phyloP scores from a whole-genome alignment of 2,329 filamentous ascomycete species.

The Colletotrichum phormii region DNA sequence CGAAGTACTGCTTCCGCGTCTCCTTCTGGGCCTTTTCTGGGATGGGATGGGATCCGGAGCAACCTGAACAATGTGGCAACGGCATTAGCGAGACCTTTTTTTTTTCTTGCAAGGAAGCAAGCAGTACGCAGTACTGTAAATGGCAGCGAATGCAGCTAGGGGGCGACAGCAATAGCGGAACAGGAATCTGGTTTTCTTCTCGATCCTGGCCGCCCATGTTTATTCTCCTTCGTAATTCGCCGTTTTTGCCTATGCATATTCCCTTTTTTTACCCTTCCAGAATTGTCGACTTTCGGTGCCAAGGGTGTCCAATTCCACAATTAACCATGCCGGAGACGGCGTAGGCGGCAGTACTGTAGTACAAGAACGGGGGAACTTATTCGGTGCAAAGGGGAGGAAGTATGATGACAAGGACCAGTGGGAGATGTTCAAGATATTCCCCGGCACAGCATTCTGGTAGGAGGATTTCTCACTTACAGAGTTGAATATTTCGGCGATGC shows the following conservation, averaged over 20 bases:
- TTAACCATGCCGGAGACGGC: slow-evolving; percentile 10
- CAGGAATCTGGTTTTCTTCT: background rate
- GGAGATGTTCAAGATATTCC: background rate
- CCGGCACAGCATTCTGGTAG: background rate
- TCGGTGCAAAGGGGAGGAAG: slow-evolving; percentile 6
- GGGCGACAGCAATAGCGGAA: background rate
- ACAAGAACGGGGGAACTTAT: slow-evolving; percentile 12
- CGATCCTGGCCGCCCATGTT: background rate
- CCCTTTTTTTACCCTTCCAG: background rate
- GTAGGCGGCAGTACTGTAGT: background rate
- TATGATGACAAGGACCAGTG: background rate
- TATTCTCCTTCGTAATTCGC: background rate
- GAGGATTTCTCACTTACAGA: slow-evolving; percentile 21
- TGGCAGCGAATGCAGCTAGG: background rate
- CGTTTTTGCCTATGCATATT: background rate
- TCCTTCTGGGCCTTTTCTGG: slow-evolving; percentile 24
- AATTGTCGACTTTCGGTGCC: background rate
- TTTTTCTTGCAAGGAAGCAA: slow-evolving; percentile 22
- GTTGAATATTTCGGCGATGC: background rate
- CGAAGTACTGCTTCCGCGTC: background rate
- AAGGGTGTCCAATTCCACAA: slow-evolving; percentile 16
- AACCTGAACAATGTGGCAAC: slow-evolving; percentile 30
- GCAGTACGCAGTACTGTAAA: background rate
- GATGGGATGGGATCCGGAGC: slow-evolving; percentile 21
- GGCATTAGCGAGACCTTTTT: slow-evolving; percentile 25